Percentiles rank a stretch among this genome's conserved stretches.
phyloP scores from a whole-genome alignment of 306 rosid species.

The Lathyrus oleraceus region DNA sequence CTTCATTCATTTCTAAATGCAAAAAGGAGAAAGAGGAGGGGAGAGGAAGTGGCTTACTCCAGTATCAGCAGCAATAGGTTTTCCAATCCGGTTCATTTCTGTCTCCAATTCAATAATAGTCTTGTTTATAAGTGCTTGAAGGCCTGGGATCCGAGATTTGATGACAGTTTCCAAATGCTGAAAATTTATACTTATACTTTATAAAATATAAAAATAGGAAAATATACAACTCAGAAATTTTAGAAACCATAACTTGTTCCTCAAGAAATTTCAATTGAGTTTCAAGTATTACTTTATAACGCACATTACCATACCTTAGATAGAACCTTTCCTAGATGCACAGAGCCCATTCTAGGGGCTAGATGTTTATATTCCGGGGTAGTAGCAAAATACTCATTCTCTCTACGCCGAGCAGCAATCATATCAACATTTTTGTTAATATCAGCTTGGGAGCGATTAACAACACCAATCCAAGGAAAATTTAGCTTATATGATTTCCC shows the following conservation, averaged over 20 bases:
- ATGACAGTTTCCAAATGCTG: conserved; percentile 97
- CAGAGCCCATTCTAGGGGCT: conserved; percentile 94
- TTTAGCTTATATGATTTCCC: conserved; percentile 83
- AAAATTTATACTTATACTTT: conserved; percentile 26
- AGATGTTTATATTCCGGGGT: conserved; percentile 92
- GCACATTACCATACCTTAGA: conserved; percentile 66
- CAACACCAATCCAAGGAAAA: conserved; percentile 97
- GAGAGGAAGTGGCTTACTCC: conserved; percentile 61
- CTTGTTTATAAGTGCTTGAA: conserved; percentile 89
- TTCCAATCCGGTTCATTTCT: conserved; percentile 88
- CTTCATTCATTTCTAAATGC: conserved; percentile 14
- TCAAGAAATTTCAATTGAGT: conserved; percentile 17
- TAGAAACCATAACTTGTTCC: neutral
- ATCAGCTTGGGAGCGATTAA: conserved; percentile 95
- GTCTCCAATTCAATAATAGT: conserved; percentile 85
- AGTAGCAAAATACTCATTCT: conserved; percentile 73
- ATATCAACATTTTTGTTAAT: conserved; percentile 99
- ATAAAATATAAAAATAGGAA: conserved; percentile 1
- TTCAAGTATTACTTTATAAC: conserved; percentile 21
- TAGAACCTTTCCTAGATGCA: conserved; percentile 91
- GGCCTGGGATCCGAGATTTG: conserved; percentile 94
- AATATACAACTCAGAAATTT: conserved; percentile 1
- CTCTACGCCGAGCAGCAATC: conserved; percentile 99
- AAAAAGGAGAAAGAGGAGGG: neutral
- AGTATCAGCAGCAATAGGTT: conserved; percentile 86